Evolutionary conservation across 2,329 filamentous ascomycete genomes (phyloP), one percentile per base, ranked within the genome.

Genomic region (Ustulina deusta): DNA sequence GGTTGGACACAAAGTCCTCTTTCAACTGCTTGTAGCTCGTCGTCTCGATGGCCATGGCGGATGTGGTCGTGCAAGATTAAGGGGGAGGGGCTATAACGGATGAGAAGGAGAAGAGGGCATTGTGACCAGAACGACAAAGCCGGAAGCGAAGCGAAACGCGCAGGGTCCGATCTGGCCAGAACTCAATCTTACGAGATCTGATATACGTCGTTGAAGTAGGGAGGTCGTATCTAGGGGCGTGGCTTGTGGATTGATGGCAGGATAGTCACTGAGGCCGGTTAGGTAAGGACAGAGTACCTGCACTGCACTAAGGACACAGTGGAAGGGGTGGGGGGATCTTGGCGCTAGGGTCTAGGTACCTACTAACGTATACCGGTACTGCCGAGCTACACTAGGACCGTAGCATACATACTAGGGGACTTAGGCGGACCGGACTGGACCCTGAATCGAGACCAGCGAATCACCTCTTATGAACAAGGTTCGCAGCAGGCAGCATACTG

Each of bases 1-100:
- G 88, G 79, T 94, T 93, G 62, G 95, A 97, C 76, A 99, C 96
- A 79, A 97, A 97, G 77, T 93, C 93, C 84, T 97, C 94, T 83
- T 99, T 99, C 73, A 91, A 86, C 76, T 91, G 88, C 82, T 97
- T 99, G 84, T 97, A 97, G 81, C 86, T 90, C 54, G 82, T 78
- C 74, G 77, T 79, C 68, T 78, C 79, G 71, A 79, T 73, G 69
- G 66, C 73, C 74, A 77, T 77, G 34, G 69, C 70, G 46, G 48
- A n/a, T n/a, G 36, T 38, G 17, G 36, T 52, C 3, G 51, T 32
- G 40, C 17, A 17, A 44, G 9, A 6, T 63, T 36, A 22, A 49
- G 32, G 29, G n/a, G 7, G 42, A n/a, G 25, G 7, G 15, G 7
- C 36, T 66, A 48, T 38, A 1, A 59, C 38, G 34, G 60, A 42